These are phyloP conservation scores for Starmerella apis DNA, from an alignment of 805 yeast genomes.

Conservation along the genomic window DNA sequence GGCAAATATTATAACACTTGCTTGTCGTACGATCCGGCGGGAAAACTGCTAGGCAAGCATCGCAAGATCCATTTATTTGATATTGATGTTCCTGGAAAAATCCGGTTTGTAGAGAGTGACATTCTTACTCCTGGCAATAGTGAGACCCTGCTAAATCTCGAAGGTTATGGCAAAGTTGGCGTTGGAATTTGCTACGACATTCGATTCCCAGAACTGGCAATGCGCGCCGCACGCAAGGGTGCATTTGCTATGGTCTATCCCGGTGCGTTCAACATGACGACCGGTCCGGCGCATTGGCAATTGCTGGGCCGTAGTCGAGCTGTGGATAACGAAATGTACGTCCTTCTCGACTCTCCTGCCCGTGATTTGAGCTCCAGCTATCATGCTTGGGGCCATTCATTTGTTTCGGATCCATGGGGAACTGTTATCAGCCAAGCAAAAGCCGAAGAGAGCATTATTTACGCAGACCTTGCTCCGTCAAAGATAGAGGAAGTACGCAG, in stretches of 20 bases:
- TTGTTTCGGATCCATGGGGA: conserved; percentile 88
- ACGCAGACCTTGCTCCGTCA: conserved; percentile 61
- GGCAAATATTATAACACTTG: conserved; percentile 61
- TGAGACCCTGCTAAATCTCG: conserved; percentile 64
- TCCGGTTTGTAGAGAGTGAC: conserved; percentile 72
- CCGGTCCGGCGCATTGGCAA: conserved; percentile 91
- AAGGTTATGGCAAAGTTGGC: conserved; percentile 49
- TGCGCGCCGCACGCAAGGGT: conserved; percentile 54
- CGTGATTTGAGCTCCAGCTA: conserved; percentile 72
- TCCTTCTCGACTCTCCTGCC: conserved; percentile 60
- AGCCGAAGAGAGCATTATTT: conserved; percentile 63
- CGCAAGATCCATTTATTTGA: conserved; percentile 88
- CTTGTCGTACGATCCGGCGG: conserved; percentile 57
- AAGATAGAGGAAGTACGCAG: conserved; percentile 47
- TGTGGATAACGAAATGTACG: conserved; percentile 76
- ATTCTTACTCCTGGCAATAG: conserved; percentile 69
- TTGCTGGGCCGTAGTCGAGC: conserved; percentile 74
- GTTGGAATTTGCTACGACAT: conserved; percentile 84
- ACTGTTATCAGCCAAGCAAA: conserved; percentile 64
- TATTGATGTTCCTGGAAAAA: conserved; percentile 83
- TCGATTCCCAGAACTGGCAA: conserved; percentile 66
- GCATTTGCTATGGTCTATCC: conserved; percentile 80
- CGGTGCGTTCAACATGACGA: conserved; percentile 83
- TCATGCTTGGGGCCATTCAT: conserved; percentile 79
- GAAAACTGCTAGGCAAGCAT: conserved; percentile 75